Evolutionary conservation across 1,284 basidiomycete species (phyloP), one percentile per base, ranked within the genome.

Genomic region (Ganoderma leucocontextum): DNA sequence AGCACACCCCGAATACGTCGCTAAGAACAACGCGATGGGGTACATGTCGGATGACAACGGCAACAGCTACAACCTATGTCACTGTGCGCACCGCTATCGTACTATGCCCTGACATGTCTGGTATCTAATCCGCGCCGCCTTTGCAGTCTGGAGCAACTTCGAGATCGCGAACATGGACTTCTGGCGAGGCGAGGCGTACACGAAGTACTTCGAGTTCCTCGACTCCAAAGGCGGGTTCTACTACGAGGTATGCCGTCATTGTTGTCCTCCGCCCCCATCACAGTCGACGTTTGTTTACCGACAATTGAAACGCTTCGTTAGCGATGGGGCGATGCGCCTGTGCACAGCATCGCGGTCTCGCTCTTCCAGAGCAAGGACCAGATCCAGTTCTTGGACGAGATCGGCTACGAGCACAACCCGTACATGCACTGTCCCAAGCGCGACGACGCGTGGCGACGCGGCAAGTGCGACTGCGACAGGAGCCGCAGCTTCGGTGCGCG

Each of bases 261-360:
- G 53, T 7, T 44, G 17, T n/a, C 13, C 25, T 17, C 42, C 33
- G 4, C 33, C 1, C n/a, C 0, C 38, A 8, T 47, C 17, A 22
- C 3, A 12, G 19, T 55, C 49, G 7, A 17, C 15, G 19, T 4
- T 4, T n/a, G 33, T 22, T 59, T 59, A 29, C 36, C 47, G 10
- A 25, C 5, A 49, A 6, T n/a, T 36, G 35, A 15, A 12, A 17
- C 39, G 8, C 25, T 36, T 29, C 7, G 19, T 13, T 57, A 86
- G 85, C 84, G 90, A 44, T 92, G 91, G 91, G 93, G 92, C 55
- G 93, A 95, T 76, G 94, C 94, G 1, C 94, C 92, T 0, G 89
- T 95, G 1, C 93, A 95, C 78, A 89, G 88, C 59, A 91, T 95
- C 66, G 92, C 87, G 4, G 91, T 86, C 0, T 85, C 87, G 6